Percentiles rank a stretch among this genome's conserved stretches.
Conservation (phyloP, 1,284 basidiomycete species). For the Butyriboletus appendiculatus region DNA sequence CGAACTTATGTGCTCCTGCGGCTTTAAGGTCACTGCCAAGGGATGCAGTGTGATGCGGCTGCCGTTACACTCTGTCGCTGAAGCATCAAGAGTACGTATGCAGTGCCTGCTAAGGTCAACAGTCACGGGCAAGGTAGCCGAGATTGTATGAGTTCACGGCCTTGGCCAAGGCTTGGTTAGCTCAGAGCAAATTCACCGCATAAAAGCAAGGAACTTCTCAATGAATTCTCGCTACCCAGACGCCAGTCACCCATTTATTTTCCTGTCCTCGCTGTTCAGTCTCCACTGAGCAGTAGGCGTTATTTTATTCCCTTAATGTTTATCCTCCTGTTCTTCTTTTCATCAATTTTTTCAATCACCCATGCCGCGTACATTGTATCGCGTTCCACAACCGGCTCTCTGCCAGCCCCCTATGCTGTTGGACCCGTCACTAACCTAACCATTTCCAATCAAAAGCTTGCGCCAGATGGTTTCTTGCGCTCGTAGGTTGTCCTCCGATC, state of each 20-base stretch:
- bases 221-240: neutral
- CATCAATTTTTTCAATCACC: constrained; percentile 6
- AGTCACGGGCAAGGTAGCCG: too few species aligned
- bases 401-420: constrained; percentile 9
- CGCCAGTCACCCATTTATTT: neutral
- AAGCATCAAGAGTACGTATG: neutral
- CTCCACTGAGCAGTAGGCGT: neutral
- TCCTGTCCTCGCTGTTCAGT: neutral
- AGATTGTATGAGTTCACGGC: neutral
- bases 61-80: neutral
- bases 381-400: constrained; percentile 7
- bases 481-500: constrained; percentile 26
- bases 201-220: constrained; percentile 5
- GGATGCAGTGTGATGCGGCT: neutral
- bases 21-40: constrained; percentile 3
- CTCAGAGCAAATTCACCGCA: neutral
- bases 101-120: neutral
- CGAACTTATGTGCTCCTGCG: neutral
- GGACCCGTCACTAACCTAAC: constrained; percentile 35
- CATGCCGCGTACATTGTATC: constrained; percentile 23
- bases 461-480: constrained; percentile 44
- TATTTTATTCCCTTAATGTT: constrained; percentile 14
- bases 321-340: constrained; percentile 1
- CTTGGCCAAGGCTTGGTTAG: too few species aligned
- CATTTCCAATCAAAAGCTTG: constrained; percentile 38